A percentile compares a stretch with the other conserved stretches of the same genome.
Conservation (phyloP, 495 filamentous ascomycete genomes). For the Bombardia bombarda region DNA sequence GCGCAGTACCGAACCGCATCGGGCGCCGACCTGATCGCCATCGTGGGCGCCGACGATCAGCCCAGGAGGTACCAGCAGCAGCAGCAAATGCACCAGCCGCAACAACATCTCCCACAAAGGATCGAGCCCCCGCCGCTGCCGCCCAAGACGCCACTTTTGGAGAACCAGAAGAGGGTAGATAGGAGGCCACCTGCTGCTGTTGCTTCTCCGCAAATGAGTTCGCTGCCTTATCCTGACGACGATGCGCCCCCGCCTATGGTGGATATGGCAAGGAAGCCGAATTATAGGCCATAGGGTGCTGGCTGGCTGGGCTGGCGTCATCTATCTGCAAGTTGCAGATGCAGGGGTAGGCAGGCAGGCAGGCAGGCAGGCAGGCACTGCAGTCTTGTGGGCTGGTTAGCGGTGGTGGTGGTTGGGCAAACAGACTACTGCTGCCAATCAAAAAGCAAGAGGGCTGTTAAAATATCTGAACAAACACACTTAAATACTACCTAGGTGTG, state of each 20-base stretch:
- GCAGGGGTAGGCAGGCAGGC: no score
- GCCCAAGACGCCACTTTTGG: slow-evolving; percentile 74
- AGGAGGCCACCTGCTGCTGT: slow-evolving; percentile 11
- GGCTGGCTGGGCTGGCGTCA: no score
- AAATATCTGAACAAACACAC: no score
- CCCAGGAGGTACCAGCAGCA: slow-evolving; percentile 40
- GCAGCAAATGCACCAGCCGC: slow-evolving; percentile 23
- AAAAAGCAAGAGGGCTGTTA: no score
- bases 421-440: no score
- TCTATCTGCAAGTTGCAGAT: no score
- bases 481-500: no score
- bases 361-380: no score
- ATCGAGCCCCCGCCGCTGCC: slow-evolving; percentile 69
- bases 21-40: slow-evolving; percentile 52
- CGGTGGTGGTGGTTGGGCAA: no score
- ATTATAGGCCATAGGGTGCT: slow-evolving; percentile 40
- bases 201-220: no score
- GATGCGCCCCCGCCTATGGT: slow-evolving; percentile 68
- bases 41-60: slow-evolving; percentile 51
- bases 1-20: slow-evolving; percentile 38
- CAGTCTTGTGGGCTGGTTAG: no score
- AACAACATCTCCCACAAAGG: slow-evolving; percentile 38
- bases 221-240: slow-evolving; percentile 74
- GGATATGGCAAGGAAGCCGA: slow-evolving; percentile 79
- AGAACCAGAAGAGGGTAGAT: slow-evolving; percentile 12